phyloP scores from a whole-genome alignment of 164 flowering plant species.

The Hamamelis virginiana region DNA sequence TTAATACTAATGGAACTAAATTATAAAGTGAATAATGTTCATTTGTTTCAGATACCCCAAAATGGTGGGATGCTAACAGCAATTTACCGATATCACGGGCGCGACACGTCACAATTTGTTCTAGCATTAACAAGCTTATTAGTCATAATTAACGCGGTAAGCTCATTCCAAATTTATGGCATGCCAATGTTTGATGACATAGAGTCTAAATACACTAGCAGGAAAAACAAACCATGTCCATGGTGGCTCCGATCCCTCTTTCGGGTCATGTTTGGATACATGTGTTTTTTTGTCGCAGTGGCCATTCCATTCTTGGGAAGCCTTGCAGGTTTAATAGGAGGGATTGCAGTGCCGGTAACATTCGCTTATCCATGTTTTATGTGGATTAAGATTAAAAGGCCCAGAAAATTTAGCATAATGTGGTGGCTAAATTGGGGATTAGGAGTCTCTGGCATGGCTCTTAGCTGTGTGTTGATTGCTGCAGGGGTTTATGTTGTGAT shows the following conservation, averaged over 20 bases:
- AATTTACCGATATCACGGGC: slow-evolving; percentile 35
- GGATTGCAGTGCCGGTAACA: slow-evolving; percentile 52
- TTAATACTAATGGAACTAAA: not conserved
- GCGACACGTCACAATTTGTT: slow-evolving; percentile 35
- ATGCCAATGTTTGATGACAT: slow-evolving; percentile 65
- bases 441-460: slow-evolving; percentile 40
- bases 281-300: slow-evolving; percentile 45
- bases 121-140: slow-evolving; percentile 38
- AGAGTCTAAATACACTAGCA: slow-evolving; percentile 47
- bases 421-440: slow-evolving; percentile 49
- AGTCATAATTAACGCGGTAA: slow-evolving; percentile 47
- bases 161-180: slow-evolving; percentile 58
- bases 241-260: slow-evolving; percentile 40
- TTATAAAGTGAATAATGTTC: too few relatives aligned
- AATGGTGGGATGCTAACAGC: slow-evolving; percentile 42
- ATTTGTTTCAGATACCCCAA: slow-evolving; percentile 26
- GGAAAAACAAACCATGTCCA: slow-evolving; percentile 48
- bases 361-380: slow-evolving; percentile 58
- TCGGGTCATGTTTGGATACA: slow-evolving; percentile 46
- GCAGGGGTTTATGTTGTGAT: slow-evolving; percentile 17
- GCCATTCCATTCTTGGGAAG: slow-evolving; percentile 52
- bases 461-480: slow-evolving; percentile 36
- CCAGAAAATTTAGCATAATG: slow-evolving; percentile 24
- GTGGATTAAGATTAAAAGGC: slow-evolving; percentile 50
- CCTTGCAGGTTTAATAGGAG: slow-evolving; percentile 58